Evolutionary conservation across 176 grass and related monocot species (phyloP).

Genomic region (Aegilops tauschii): DNA sequence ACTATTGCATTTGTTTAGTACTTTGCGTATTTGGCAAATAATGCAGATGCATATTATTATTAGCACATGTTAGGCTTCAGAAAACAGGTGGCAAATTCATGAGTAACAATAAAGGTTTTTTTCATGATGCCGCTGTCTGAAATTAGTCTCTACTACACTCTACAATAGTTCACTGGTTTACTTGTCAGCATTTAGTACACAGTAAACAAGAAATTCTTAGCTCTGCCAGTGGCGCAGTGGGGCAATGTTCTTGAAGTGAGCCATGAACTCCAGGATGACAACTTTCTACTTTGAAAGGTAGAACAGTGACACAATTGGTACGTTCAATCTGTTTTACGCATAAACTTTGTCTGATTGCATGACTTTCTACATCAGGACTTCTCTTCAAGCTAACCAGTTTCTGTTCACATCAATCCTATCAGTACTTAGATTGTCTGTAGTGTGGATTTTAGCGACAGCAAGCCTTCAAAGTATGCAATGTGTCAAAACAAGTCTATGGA

Average conservation of each 20-base stretch:
- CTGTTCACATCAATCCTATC: constrained; percentile 11
- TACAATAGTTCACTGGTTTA: not conserved
- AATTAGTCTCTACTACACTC: not conserved
- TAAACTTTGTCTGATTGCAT: not conserved
- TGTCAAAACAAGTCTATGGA: not conserved
- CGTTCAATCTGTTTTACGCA: not conserved
- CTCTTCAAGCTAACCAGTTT: not conserved
- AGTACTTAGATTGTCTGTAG: not conserved
- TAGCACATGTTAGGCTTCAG: not conserved
- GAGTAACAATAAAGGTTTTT: not conserved
- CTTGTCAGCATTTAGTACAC: not conserved
- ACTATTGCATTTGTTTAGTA: too few relatives aligned
- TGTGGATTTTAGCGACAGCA: not conserved
- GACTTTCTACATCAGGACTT: not conserved
- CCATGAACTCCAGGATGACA: not conserved
- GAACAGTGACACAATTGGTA: not conserved
- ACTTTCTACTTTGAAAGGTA: not conserved
- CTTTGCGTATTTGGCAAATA: too few relatives aligned
- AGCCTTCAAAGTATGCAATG: not conserved
- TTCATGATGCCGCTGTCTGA: not conserved
- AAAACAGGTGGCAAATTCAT: not conserved
- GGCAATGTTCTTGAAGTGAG: not conserved
- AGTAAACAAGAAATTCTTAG: not conserved
- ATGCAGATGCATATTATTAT: not conserved
- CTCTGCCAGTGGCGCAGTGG: not conserved